phyloP scores from a whole-genome alignment of 768 basidiomycete genomes.

The Candolleomyces eurysporus region DNA sequence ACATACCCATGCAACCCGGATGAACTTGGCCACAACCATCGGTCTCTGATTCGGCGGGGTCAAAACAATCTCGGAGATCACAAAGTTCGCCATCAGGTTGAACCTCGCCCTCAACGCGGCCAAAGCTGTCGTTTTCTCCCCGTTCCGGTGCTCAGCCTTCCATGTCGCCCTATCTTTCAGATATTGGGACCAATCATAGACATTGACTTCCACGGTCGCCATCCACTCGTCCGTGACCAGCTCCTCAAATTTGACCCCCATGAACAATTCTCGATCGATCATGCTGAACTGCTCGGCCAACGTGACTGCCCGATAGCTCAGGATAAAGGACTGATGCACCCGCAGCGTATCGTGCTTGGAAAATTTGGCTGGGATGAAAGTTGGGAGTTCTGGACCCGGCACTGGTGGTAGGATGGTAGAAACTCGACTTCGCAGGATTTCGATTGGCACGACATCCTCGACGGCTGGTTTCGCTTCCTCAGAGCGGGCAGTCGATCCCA shows the following conservation, averaged over 20 bases:
- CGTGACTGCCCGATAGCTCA: constrained; percentile 55
- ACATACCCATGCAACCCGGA: constrained; percentile 83
- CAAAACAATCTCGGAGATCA: constrained; percentile 76
- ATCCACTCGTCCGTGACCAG: constrained; percentile 75
- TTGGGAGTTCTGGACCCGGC: constrained; percentile 14
- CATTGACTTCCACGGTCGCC: constrained; percentile 58
- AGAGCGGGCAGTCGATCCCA: constrained; percentile 29
- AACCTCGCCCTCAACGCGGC: constrained; percentile 78
- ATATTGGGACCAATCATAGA: constrained; percentile 83
- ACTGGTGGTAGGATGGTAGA: constrained; percentile 25
- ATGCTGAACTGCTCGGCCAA: constrained; percentile 80
- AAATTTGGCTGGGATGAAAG: constrained; percentile 33
- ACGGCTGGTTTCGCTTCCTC: constrained; percentile 46
- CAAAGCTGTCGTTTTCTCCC: constrained; percentile 68
- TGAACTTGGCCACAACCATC: constrained; percentile 71
- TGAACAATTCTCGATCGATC: constrained; percentile 87
- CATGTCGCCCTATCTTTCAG: constrained; percentile 70
- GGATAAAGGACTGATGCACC: constrained; percentile 70
- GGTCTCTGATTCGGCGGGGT: constrained; percentile 66
- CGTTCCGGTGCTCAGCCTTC: constrained; percentile 58
- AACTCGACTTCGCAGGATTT: constrained; percentile 63
- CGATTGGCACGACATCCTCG: constrained; percentile 65
- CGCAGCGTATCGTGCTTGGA: constrained; percentile 35
- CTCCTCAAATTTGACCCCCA: constrained; percentile 84
- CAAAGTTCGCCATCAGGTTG: constrained; percentile 81